Evolutionary conservation across 2,329 filamentous ascomycete species (phyloP).

Genomic region (Sclerotinia minor): DNA sequence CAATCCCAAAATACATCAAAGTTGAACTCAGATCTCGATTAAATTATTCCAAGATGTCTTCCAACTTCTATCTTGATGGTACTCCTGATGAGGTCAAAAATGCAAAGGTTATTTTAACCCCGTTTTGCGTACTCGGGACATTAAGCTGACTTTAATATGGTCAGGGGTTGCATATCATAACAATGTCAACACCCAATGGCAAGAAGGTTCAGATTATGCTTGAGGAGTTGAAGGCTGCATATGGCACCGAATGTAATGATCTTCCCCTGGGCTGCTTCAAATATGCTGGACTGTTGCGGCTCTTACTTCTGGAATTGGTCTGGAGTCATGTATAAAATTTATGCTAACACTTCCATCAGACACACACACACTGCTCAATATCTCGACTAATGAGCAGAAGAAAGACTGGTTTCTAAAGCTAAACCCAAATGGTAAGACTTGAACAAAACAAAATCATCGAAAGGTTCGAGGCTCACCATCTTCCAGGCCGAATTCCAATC

Average conservation of each 20-base stretch:
- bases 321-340: not conserved
- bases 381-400: slow-evolving; percentile 53
- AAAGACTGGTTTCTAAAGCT: slow-evolving; percentile 54
- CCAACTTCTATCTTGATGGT: slow-evolving; percentile 27
- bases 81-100: slow-evolving; percentile 29
- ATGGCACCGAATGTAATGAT: slow-evolving; percentile 51
- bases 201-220: slow-evolving; percentile 54
- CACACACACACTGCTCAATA: slow-evolving; percentile 26
- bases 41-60: slow-evolving; percentile 10
- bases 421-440: slow-evolving; percentile 46
- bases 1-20: not conserved
- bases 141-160: not conserved
- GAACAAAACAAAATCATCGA: not conserved
- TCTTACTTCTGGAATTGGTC: not conserved
- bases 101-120: slow-evolving; percentile 26
- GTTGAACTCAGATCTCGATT: not conserved
- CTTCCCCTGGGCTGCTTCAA: not conserved
- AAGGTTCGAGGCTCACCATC: not conserved
- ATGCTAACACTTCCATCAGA: slow-evolving; percentile 16
- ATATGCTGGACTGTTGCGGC: not conserved
- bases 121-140: not conserved
- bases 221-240: slow-evolving; percentile 54
- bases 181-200: slow-evolving; percentile 53
- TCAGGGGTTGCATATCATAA: slow-evolving; percentile 52
- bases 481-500: slow-evolving; percentile 48